These are phyloP conservation scores for Pyracantha coccinea DNA, from an alignment of 331 rosid species.

Conservation along the genomic window DNA sequence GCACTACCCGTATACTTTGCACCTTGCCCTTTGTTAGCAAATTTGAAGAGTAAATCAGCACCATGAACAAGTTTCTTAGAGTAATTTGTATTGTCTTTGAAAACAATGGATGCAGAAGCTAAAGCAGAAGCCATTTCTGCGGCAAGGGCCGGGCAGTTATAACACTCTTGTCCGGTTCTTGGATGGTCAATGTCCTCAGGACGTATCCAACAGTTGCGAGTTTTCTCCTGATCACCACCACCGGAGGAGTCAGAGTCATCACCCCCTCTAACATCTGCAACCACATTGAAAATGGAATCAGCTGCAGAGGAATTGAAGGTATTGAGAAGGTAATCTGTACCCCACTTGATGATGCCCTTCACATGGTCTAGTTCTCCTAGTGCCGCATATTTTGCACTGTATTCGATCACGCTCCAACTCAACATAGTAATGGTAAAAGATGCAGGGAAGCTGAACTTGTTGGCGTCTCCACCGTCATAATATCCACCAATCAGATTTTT, in stretches of 20 bases:
- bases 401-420: slow-evolving; percentile 11
- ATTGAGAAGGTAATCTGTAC: slow-evolving; percentile 2
- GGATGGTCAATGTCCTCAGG: slow-evolving; percentile 10
- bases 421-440: slow-evolving; percentile 10
- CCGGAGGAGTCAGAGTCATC: not conserved
- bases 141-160: slow-evolving; percentile 14
- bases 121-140: slow-evolving; percentile 22
- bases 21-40: slow-evolving; percentile 12
- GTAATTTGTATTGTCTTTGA: slow-evolving; percentile 7
- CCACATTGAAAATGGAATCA: not conserved
- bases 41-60: slow-evolving; percentile 5
- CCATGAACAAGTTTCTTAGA: slow-evolving; percentile 15
- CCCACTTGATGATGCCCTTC: not conserved
- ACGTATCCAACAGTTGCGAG: slow-evolving; percentile 16
- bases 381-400: not conserved
- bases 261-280: not conserved
- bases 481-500: not conserved
- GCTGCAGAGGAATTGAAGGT: not conserved
- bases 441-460: slow-evolving; percentile 4
- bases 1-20: not conserved
- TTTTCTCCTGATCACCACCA: not conserved
- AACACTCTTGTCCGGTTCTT: slow-evolving; percentile 1
- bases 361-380: slow-evolving; percentile 1
- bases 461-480: not conserved
- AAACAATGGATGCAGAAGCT: slow-evolving; percentile 24